A percentile compares a stretch with the other conserved stretches of the same genome.
phyloP scores from a whole-genome alignment of 768 basidiomycete genomes.

The Boletus speciosus region DNA sequence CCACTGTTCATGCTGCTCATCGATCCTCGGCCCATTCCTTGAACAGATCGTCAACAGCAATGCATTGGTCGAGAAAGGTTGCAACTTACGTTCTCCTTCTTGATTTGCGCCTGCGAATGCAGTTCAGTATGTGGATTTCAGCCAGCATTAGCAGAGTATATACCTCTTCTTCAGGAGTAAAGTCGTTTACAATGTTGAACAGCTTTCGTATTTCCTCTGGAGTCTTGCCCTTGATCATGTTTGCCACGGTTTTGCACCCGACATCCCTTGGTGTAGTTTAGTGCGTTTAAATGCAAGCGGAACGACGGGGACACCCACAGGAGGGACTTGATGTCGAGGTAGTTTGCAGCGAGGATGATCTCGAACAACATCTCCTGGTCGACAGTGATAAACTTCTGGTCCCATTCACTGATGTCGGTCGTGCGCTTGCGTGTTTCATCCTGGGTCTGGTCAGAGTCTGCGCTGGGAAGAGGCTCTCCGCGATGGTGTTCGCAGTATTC shows the following conservation, averaged over 20 bases:
- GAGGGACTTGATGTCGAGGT: conserved; percentile 98
- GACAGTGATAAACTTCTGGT: conserved; percentile 96
- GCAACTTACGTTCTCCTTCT: conserved; percentile 92
- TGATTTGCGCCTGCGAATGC: conserved; percentile 80
- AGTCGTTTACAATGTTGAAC: conserved; percentile 97
- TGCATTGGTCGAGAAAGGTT: background rate
- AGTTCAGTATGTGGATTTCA: conserved; percentile 1
- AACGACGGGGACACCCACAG: conserved; percentile 54
- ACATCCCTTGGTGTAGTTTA: conserved; percentile 64
- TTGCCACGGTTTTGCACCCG: conserved; percentile 97
- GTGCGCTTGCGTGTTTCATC: conserved; percentile 97
- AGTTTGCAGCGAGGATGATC: conserved; percentile 99
- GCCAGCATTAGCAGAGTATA: conserved; percentile 14
- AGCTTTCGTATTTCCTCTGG: conserved; percentile 99
- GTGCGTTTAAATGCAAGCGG: background rate
- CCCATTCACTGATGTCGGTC: conserved; percentile 99
- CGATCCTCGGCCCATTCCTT: conserved; percentile 95
- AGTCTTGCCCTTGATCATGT: conserved; percentile 99
- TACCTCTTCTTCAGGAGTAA: conserved; percentile 99
- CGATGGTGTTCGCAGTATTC: conserved; percentile 99
- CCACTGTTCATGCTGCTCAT: conserved; percentile 38
- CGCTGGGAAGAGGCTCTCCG: conserved; percentile 89
- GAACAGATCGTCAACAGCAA: conserved; percentile 19
- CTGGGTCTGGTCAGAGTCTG: conserved; percentile 74
- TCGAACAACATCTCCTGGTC: conserved; percentile 99